Conservation (phyloP, 108 stramenopile genomes). For the Stephanodiscus minutulus region DNA sequence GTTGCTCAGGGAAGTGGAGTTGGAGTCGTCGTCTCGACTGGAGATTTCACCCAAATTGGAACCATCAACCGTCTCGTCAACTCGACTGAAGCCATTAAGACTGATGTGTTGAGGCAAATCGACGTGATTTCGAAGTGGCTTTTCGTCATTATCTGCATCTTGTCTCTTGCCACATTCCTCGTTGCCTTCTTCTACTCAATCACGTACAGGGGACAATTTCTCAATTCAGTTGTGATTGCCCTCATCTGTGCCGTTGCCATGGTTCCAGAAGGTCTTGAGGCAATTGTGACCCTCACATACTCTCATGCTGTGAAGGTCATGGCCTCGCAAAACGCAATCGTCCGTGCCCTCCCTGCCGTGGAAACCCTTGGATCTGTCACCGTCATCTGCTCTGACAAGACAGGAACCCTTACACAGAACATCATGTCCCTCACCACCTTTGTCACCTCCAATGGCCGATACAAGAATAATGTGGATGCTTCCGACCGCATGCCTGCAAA, state of each 20-base stretch:
- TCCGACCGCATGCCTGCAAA: conserved; percentile 49
- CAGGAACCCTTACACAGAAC: conserved; percentile 97
- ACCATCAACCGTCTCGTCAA: conserved; percentile 88
- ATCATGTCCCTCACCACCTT: conserved; percentile 86
- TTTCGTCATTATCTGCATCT: conserved; percentile 73
- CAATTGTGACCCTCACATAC: conserved; percentile 93
- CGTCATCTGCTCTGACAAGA: conserved; percentile 98
- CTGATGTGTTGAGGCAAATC: conserved; percentile 92
- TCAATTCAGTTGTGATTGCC: conserved; percentile 77
- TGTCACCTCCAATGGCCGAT: conserved; percentile 73
- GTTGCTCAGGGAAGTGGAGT: conserved; percentile 86
- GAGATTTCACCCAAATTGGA: conserved; percentile 94
- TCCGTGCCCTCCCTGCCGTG: conserved; percentile 91
- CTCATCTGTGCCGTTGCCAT: conserved; percentile 93
- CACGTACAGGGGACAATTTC: conserved; percentile 26
- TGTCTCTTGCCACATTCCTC: conserved; percentile 81
- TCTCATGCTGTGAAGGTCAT: conserved; percentile 89
- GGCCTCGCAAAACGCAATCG: conserved; percentile 88
- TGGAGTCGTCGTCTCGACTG: conserved; percentile 84
- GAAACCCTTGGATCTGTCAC: conserved; percentile 97
- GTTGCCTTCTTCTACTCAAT: conserved; percentile 66
- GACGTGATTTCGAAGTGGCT: conserved; percentile 87
- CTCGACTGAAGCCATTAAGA: conserved; percentile 82
- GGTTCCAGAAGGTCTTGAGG: conserved; percentile 96
- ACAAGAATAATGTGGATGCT: conserved; percentile 65